Conservation (phyloP, 805 yeast genomes). For the Teunomyces barrocoloradensis region DNA sequence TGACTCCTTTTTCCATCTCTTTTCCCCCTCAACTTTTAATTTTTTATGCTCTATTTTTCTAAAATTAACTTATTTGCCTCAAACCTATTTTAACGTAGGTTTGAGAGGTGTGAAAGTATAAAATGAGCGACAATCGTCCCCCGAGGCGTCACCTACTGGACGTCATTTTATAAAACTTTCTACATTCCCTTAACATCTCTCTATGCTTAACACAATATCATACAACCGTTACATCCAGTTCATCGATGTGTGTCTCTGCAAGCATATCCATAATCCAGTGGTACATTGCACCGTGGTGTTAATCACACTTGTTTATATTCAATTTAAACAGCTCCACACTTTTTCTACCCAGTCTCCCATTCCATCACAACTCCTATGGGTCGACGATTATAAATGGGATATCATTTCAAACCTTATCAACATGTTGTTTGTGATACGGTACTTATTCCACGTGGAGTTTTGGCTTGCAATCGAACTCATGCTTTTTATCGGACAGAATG, state of each 20-base stretch:
- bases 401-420: constrained; percentile 25
- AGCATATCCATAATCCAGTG: constrained; percentile 20
- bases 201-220: background rate
- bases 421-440: constrained; percentile 27
- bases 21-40: background rate
- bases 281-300: background rate
- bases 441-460: constrained; percentile 12
- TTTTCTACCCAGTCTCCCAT: background rate
- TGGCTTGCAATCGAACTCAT: constrained; percentile 16
- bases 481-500: constrained; percentile 20
- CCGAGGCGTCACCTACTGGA: background rate
- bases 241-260: constrained; percentile 17
- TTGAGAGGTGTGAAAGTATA: background rate
- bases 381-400: constrained; percentile 16
- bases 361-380: background rate
- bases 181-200: background rate
- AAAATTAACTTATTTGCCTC: background rate
- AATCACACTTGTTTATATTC: background rate
- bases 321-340: background rate
- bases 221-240: constrained; percentile 10
- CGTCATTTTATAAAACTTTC: too few species aligned
- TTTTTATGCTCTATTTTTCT: background rate
- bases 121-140: background rate
- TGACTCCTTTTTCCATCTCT: too few species aligned
- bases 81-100: background rate